Evolutionary conservation across 1,284 basidiomycete genomes (phyloP).

Genomic region (Cryptococcus sp.): DNA sequence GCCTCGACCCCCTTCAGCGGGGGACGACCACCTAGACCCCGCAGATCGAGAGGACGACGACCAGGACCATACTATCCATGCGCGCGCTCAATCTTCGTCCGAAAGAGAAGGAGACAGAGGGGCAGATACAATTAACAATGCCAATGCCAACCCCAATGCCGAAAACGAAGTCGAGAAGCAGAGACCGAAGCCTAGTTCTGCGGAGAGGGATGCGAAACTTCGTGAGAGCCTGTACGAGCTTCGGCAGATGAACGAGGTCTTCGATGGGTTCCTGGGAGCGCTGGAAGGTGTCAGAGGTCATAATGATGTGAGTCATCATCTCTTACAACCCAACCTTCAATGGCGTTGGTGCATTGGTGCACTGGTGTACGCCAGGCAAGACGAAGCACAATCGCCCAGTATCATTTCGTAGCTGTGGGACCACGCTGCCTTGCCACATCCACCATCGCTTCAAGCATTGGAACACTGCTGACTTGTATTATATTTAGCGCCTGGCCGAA

Average conservation of each 20-base stretch:
- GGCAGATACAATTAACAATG: slow-evolving; percentile 6
- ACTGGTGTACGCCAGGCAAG: too few species aligned
- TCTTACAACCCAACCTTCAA: too few species aligned
- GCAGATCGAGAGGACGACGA: slow-evolving; percentile 4
- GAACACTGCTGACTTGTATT: neutral
- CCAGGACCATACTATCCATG: slow-evolving; percentile 8
- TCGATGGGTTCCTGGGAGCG: slow-evolving; percentile 47
- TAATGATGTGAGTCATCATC: slow-evolving; percentile 42
- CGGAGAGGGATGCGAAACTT: slow-evolving; percentile 36
- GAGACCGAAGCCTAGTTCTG: neutral
- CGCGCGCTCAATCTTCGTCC: neutral
- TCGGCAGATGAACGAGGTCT: slow-evolving; percentile 49
- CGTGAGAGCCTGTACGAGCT: slow-evolving; percentile 49
- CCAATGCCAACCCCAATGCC: neutral
- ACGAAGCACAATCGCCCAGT: too few species aligned
- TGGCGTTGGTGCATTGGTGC: too few species aligned
- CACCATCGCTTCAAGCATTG: neutral
- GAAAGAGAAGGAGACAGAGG: neutral
- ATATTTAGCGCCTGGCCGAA: slow-evolving; percentile 42
- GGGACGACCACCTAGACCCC: neutral
- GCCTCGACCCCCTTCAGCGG: slow-evolving; percentile 2
- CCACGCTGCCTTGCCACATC: neutral
- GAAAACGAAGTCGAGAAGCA: neutral
- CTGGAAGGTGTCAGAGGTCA: slow-evolving; percentile 45
- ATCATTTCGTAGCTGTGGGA: too few species aligned